These are phyloP conservation scores for Saccharum spontaneum DNA, from an alignment of 176 grass and related monocot genomes.

Conservation along the genomic window DNA sequence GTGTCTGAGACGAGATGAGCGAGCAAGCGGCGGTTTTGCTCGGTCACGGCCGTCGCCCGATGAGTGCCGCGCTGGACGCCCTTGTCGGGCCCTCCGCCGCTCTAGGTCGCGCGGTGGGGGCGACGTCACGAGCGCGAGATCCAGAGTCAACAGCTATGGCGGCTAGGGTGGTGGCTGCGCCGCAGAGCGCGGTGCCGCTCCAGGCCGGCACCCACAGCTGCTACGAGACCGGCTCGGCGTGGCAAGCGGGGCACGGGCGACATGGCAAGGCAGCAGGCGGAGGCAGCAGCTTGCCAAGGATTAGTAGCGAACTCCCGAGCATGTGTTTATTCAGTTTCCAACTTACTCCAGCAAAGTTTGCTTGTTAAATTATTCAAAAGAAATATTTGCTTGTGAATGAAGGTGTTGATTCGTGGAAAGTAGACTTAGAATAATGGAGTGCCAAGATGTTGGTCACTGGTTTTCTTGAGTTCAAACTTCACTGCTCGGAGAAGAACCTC, in stretches of 20 bases:
- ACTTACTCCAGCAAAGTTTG: neutral
- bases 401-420: neutral
- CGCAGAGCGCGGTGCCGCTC: too few relatives aligned
- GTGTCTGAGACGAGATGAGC: too few relatives aligned
- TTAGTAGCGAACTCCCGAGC: too few relatives aligned
- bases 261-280: too few relatives aligned
- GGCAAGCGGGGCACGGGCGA: too few relatives aligned
- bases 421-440: neutral
- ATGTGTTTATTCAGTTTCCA: neutral
- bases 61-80: slow-evolving; percentile 28
- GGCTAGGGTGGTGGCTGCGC: too few relatives aligned
- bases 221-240: too few relatives aligned
- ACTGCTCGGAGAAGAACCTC: neutral
- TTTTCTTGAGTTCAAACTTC: neutral
- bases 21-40: neutral
- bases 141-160: too few relatives aligned
- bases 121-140: too few relatives aligned
- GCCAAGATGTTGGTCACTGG: neutral
- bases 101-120: too few relatives aligned
- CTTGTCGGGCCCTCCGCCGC: slow-evolving; percentile 35
- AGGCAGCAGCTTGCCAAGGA: neutral
- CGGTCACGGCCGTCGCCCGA: too few relatives aligned
- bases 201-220: too few relatives aligned
- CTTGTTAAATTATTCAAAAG: neutral
- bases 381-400: neutral